Evolutionary conservation across 495 filamentous ascomycete species (phyloP).

Genomic region (Hyphodiscus hymeniophilus): DNA sequence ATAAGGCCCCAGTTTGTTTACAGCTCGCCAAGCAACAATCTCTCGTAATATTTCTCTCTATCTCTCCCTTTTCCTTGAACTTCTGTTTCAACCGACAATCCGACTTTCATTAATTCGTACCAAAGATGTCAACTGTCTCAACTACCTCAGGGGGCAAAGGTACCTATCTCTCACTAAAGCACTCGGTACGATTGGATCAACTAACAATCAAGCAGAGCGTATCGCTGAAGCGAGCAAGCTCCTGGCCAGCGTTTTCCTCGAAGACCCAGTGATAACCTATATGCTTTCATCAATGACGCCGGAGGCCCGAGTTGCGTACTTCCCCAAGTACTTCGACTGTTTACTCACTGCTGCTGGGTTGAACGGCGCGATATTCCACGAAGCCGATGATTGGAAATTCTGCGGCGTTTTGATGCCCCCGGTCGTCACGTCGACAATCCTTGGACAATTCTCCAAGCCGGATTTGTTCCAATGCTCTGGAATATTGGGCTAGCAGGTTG

Average conservation of each 20-base stretch:
- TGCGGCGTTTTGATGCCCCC: conserved; percentile 8
- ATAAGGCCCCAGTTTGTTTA: too few relatives aligned
- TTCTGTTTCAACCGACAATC: too few relatives aligned
- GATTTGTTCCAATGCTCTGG: conserved; percentile 7
- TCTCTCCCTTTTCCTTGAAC: too few relatives aligned
- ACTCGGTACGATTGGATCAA: not conserved
- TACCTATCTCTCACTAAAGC: not conserved
- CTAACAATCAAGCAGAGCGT: not conserved
- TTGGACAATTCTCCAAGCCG: not conserved
- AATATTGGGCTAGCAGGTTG: conserved; percentile 7
- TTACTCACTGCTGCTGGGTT: not conserved
- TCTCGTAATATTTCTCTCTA: too few relatives aligned
- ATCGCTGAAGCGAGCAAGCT: not conserved
- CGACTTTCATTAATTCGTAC: too few relatives aligned
- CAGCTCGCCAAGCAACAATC: too few relatives aligned
- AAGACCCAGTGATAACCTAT: conserved; percentile 5
- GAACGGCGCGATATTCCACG: conserved; percentile 1
- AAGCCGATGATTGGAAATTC: conserved; percentile 1
- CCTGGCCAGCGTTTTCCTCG: conserved; percentile 1
- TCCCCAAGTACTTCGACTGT: conserved; percentile 3
- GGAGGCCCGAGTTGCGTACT: not conserved
- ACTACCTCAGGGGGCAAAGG: not conserved
- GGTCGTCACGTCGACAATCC: conserved; percentile 1
- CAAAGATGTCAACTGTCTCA: not conserved
- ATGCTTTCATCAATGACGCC: conserved; percentile 2